Percentiles rank a stretch among this genome's conserved stretches.
Conservation (phyloP, 2,329 filamentous ascomycete genomes). For the Sphaerostilbella broomeana region DNA sequence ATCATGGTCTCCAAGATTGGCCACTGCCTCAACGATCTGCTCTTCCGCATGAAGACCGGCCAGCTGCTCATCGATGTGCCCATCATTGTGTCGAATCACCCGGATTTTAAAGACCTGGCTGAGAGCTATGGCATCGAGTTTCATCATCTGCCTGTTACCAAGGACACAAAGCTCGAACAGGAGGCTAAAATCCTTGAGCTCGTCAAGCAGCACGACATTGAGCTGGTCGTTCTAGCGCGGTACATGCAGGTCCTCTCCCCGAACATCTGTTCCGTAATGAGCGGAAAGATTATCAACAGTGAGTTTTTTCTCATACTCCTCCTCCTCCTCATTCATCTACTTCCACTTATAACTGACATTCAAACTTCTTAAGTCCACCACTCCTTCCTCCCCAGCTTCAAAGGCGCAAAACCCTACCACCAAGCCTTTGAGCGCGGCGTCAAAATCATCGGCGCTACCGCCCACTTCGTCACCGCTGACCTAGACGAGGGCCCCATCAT, state of each 20-base stretch:
- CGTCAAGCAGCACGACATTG: conserved; percentile 60
- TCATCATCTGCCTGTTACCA: conserved; percentile 71
- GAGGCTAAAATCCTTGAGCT: conserved; percentile 66
- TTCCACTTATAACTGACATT: background rate
- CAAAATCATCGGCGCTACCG: conserved; percentile 82
- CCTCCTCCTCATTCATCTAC: background rate
- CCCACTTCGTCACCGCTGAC: conserved; percentile 80
- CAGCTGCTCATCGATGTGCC: conserved; percentile 64
- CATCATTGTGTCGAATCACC: conserved; percentile 75
- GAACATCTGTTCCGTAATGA: conserved; percentile 68
- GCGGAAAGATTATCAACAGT: conserved; percentile 75
- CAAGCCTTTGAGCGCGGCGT: conserved; percentile 81
- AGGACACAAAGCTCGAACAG: conserved; percentile 70
- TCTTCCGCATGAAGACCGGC: conserved; percentile 69
- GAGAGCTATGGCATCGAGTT: conserved; percentile 71
- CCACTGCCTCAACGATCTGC: conserved; percentile 76
- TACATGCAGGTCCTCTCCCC: conserved; percentile 86
- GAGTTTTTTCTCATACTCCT: background rate
- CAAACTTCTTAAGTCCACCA: conserved; percentile 63
- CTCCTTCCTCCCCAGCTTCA: conserved; percentile 79
- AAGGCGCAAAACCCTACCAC: conserved; percentile 83
- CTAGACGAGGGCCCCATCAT: conserved; percentile 84
- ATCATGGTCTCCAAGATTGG: conserved; percentile 91
- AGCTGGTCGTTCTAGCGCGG: conserved; percentile 72
- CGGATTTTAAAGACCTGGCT: conserved; percentile 63